phyloP scores from a whole-genome alignment of 192 early-diverging fungal genomes.

The Gryganskiella cystojenkinii region DNA sequence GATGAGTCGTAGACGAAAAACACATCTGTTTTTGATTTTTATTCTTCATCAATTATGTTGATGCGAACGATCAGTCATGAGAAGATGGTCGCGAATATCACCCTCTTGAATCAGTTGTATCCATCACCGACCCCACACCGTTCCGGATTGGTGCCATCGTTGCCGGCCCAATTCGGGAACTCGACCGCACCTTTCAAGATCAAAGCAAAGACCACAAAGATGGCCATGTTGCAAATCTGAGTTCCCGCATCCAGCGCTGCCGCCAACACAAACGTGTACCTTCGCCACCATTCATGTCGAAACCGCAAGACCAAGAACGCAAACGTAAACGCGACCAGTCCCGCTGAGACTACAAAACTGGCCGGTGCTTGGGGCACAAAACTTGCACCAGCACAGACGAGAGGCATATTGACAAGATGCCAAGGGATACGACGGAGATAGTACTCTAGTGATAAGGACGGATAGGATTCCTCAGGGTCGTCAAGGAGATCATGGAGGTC shows the following conservation, averaged over 20 bases:
- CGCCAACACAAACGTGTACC: constrained; percentile 45
- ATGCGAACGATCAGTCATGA: too few species aligned
- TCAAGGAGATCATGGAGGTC: neutral
- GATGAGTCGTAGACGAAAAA: too few species aligned
- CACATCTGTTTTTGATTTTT: too few species aligned
- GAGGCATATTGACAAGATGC: constrained; percentile 40
- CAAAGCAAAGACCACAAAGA: constrained; percentile 49
- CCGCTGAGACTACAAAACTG: constrained; percentile 31
- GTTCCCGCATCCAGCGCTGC: constrained; percentile 49
- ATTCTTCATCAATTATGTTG: neutral
- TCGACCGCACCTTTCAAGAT: constrained; percentile 35
- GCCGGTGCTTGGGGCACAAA: constrained; percentile 48
- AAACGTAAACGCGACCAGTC: constrained; percentile 33
- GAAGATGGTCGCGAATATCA: too few species aligned
- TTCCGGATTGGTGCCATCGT: constrained; percentile 29
- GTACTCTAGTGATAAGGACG: neutral
- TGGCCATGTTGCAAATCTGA: constrained; percentile 52
- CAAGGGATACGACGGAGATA: constrained; percentile 29
- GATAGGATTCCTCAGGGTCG: too few species aligned
- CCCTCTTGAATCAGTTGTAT: constrained; percentile 13
- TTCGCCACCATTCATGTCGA: constrained; percentile 46
- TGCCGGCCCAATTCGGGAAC: constrained; percentile 38
- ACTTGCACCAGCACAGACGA: constrained; percentile 40
- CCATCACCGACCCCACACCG: constrained; percentile 40
- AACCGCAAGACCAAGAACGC: constrained; percentile 41